Percentiles rank a stretch among this genome's conserved stretches.
phyloP scores from a whole-genome alignment of 495 filamentous ascomycete species.

The Neurospora sublineolata region DNA sequence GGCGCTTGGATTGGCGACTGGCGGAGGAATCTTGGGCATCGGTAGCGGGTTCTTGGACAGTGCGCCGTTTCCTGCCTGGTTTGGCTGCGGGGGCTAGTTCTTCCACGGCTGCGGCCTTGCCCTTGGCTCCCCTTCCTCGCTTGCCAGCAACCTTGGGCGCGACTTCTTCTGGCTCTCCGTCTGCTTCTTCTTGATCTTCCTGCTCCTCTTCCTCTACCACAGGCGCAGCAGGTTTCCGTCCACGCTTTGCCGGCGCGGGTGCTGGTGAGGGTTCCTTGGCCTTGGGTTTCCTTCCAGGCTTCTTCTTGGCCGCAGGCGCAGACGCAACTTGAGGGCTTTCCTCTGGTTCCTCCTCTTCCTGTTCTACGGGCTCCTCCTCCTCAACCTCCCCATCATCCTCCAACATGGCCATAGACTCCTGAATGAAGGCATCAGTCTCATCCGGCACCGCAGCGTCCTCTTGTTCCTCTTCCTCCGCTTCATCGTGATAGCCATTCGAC shows the following conservation, averaged over 20 bases:
- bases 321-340: not conserved
- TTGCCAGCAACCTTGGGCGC: not conserved
- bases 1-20: not conserved
- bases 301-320: not conserved
- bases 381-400: slow-evolving; percentile 14
- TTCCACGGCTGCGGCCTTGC: not conserved
- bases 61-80: not conserved
- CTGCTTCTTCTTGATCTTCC: slow-evolving; percentile 9
- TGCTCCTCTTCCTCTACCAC: slow-evolving; percentile 12
- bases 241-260: not conserved
- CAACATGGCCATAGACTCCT: slow-evolving; percentile 28
- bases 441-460: not conserved
- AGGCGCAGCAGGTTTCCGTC: not conserved
- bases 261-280: not conserved
- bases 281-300: not conserved
- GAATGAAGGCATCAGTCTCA: slow-evolving; percentile 10
- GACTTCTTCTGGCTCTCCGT: slow-evolving; percentile 5
- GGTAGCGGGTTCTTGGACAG: not conserved
- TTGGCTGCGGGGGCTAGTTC: not conserved
- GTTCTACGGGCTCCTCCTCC: slow-evolving; percentile 6
- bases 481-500: not conserved
- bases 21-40: not conserved
- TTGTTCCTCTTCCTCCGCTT: slow-evolving; percentile 9
- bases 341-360: slow-evolving; percentile 11
- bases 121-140: not conserved